Evolutionary conservation across 768 basidiomycete species (phyloP).

Genomic region (Amanita pseudoporphyria): DNA sequence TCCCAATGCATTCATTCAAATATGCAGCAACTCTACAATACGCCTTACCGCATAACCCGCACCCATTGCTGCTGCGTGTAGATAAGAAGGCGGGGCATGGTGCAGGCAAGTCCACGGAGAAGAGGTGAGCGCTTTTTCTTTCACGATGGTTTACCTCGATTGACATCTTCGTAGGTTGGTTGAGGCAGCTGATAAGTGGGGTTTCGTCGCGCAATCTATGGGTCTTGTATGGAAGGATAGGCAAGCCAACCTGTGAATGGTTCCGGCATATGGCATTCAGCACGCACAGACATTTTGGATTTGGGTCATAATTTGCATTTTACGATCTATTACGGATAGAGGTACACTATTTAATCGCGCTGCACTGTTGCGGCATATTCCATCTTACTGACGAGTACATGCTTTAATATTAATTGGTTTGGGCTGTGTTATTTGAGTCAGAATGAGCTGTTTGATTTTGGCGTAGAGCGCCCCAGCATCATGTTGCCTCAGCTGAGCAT

Average conservation of each 20-base stretch:
- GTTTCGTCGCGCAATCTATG: slow-evolving; percentile 61
- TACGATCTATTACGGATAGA: not conserved
- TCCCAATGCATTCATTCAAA: slow-evolving; percentile 82
- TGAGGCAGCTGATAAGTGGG: slow-evolving; percentile 70
- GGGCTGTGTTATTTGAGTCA: too few relatives aligned
- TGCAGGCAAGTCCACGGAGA: slow-evolving; percentile 67
- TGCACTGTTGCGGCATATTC: not conserved
- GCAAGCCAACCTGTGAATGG: slow-evolving; percentile 11
- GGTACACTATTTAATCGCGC: not conserved
- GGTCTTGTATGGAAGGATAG: slow-evolving; percentile 34
- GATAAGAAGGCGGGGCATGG: slow-evolving; percentile 79
- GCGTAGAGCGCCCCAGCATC: too few relatives aligned
- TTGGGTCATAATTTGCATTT: not conserved
- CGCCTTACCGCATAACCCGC: slow-evolving; percentile 47
- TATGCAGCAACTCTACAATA: slow-evolving; percentile 72
- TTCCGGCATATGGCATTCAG: not conserved
- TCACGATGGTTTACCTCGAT: not conserved
- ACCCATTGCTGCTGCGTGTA: slow-evolving; percentile 68
- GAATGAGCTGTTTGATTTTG: too few relatives aligned
- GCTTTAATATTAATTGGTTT: not conserved
- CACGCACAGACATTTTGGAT: not conserved
- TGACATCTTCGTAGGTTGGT: slow-evolving; percentile 40
- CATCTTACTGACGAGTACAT: too few relatives aligned
- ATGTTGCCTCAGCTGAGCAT: too few relatives aligned
- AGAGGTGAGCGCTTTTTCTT: slow-evolving; percentile 33